phyloP scores from a whole-genome alignment of 768 basidiomycete species.

The Leucogyrophana mollusca region DNA sequence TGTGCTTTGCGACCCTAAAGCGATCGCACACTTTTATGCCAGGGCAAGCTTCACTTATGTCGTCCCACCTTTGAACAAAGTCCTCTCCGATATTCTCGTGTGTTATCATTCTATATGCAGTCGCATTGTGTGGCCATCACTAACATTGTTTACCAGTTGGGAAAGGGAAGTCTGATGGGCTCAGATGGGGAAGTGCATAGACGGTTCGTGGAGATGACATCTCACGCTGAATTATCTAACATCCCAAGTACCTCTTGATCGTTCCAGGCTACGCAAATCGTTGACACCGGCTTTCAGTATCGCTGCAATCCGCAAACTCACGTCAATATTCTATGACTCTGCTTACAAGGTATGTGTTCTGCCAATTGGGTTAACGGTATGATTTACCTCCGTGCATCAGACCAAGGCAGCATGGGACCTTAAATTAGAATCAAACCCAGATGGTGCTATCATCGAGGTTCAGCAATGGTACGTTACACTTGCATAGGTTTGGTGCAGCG shows the following conservation, averaged over 20 bases:
- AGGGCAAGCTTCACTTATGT: conserved; percentile 47
- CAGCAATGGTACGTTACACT: conserved; percentile 1
- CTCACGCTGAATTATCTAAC: conserved; percentile 43
- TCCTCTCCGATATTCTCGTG: conserved; percentile 42
- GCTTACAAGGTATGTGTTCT: conserved; percentile 3
- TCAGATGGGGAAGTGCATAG: conserved; percentile 20
- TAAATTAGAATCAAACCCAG: background rate
- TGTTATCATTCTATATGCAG: conserved; percentile 2
- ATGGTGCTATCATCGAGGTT: conserved; percentile 1
- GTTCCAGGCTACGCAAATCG: conserved; percentile 6
- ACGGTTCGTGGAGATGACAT: conserved; percentile 2
- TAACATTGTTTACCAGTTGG: conserved; percentile 5
- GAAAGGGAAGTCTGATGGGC: conserved; percentile 26
- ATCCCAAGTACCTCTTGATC: conserved; percentile 22
- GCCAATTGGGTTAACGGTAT: background rate
- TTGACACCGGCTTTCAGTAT: conserved; percentile 3
- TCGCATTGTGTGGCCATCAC: background rate
- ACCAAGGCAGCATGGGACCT: conserved; percentile 1
- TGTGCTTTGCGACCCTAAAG: conserved; percentile 43
- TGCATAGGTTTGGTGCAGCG: background rate
- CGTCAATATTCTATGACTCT: conserved; percentile 7
- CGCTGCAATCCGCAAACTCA: conserved; percentile 5
- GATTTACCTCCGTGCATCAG: background rate
- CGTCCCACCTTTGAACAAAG: conserved; percentile 31
- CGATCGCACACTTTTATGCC: conserved; percentile 46